phyloP scores from a whole-genome alignment of 2,329 filamentous ascomycete genomes.

The Ilyonectria robusta region DNA sequence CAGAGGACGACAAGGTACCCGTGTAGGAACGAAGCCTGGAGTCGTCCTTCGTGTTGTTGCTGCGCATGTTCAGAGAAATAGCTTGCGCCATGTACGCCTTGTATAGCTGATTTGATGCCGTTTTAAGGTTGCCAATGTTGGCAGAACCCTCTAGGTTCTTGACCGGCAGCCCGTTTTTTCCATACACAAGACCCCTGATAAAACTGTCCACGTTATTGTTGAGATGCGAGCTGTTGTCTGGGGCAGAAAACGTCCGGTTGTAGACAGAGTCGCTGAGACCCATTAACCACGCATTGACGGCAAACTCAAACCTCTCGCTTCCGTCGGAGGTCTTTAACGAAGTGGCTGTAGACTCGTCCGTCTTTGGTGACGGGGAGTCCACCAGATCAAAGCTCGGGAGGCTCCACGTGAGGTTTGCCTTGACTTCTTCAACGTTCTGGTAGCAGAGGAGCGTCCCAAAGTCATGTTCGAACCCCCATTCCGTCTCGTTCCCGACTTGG shows the following conservation, averaged over 20 bases:
- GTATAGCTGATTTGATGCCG: conserved; percentile 40
- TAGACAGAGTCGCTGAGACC: conserved; percentile 34
- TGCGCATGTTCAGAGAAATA: conserved; percentile 46
- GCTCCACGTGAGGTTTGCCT: conserved; percentile 40
- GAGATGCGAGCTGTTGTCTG: conserved; percentile 22
- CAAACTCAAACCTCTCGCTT: conserved; percentile 37
- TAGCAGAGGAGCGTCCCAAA: conserved; percentile 43
- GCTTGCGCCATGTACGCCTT: conserved; percentile 47
- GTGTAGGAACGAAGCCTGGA: conserved; percentile 27
- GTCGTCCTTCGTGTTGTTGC: conserved; percentile 15
- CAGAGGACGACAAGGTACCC: conserved; percentile 24
- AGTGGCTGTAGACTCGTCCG: conserved; percentile 30
- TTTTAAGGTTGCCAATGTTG: conserved; percentile 33
- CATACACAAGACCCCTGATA: conserved; percentile 35
- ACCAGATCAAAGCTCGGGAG: conserved; percentile 38
- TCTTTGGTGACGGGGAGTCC: conserved; percentile 18
- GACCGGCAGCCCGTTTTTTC: conserved; percentile 29
- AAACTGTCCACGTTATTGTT: conserved; percentile 40
- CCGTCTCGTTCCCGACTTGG: conserved; percentile 21
- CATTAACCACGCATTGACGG: conserved; percentile 40
- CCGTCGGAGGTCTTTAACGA: conserved; percentile 23
- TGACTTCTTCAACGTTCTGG: conserved; percentile 43
- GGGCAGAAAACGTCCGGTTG: conserved; percentile 35
- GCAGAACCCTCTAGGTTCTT: conserved; percentile 31
- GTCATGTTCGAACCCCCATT: conserved; percentile 38